These are phyloP conservation scores for Bothriochloa decipiens DNA, from an alignment of 176 grass and related monocot genomes.

Conservation along the genomic window DNA sequence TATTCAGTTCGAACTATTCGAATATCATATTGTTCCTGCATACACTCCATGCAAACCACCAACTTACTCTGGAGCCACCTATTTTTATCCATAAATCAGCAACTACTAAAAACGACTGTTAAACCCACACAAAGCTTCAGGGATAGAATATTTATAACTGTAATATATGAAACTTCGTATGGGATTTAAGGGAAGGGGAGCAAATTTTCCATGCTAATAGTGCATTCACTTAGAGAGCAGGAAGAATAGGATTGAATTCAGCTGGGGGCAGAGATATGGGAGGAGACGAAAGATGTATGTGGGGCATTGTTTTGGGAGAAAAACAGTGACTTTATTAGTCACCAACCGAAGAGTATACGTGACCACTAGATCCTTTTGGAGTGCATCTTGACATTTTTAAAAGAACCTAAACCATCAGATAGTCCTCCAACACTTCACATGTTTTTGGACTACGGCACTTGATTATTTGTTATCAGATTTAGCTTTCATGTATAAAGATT, in stretches of 20 bases:
- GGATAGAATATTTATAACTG: background rate
- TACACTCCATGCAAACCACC: background rate
- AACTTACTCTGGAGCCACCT: background rate
- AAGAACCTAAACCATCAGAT: conserved; percentile 11
- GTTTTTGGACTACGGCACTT: background rate
- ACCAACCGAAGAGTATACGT: background rate
- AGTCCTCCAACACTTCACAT: background rate
- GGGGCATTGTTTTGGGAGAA: background rate
- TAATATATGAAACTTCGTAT: background rate
- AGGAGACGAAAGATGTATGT: background rate
- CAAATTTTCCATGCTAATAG: background rate
- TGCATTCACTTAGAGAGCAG: background rate
- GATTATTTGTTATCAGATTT: background rate
- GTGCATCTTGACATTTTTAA: background rate
- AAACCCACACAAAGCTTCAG: background rate
- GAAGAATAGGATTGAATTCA: background rate
- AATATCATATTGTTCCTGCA: background rate
- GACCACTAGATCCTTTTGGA: no score
- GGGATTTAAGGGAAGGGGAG: background rate
- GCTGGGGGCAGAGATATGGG: background rate
- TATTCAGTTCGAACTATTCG: background rate
- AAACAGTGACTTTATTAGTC: background rate
- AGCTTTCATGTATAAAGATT: conserved; percentile 10
- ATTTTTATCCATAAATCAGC: background rate
- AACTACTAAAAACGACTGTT: conserved; percentile 43